phyloP scores from a whole-genome alignment of 805 yeast genomes.

The Saccharomycopsis sp. region DNA sequence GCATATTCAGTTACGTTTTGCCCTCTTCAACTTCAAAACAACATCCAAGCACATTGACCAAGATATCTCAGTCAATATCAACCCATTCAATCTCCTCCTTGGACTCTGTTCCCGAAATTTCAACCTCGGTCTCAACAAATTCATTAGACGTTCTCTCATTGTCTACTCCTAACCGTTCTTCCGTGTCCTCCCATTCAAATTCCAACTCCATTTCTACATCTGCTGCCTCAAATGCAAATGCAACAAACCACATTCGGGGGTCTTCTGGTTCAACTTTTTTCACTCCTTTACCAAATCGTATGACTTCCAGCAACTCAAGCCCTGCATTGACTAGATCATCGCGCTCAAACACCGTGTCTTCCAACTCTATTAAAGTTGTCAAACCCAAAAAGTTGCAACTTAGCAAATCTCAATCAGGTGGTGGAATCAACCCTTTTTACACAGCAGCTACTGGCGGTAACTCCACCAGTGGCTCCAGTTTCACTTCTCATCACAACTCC shows the following conservation, averaged over 20 bases:
- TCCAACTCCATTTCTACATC: too few species aligned
- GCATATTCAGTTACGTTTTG: background rate
- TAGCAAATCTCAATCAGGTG: constrained; percentile 1
- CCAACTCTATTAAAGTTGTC: background rate
- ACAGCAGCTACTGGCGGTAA: constrained; percentile 2
- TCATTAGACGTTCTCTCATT: constrained; percentile 4
- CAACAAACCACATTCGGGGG: too few species aligned
- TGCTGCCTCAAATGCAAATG: too few species aligned
- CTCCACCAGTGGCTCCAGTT: too few species aligned
- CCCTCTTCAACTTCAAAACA: constrained; percentile 3
- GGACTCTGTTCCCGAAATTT: constrained; percentile 18
- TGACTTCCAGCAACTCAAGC: constrained; percentile 1
- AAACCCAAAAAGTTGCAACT: constrained; percentile 1
- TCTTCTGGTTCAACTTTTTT: constrained; percentile 12
- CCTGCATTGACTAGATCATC: constrained; percentile 6
- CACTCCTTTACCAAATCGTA: constrained; percentile 13
- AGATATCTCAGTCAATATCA: constrained; percentile 12
- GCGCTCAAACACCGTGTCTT: background rate
- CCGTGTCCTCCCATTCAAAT: too few species aligned
- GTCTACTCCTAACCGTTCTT: constrained; percentile 5
- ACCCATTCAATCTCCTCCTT: constrained; percentile 17
- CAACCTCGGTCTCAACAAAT: constrained; percentile 6
- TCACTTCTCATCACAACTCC: too few species aligned
- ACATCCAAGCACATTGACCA: constrained; percentile 7
- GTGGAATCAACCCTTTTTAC: constrained; percentile 19